A percentile compares a stretch with the other conserved stretches of the same genome.
phyloP scores from a whole-genome alignment of 2,329 filamentous ascomycete species.

The Dothidotthia symphoricarpi region DNA sequence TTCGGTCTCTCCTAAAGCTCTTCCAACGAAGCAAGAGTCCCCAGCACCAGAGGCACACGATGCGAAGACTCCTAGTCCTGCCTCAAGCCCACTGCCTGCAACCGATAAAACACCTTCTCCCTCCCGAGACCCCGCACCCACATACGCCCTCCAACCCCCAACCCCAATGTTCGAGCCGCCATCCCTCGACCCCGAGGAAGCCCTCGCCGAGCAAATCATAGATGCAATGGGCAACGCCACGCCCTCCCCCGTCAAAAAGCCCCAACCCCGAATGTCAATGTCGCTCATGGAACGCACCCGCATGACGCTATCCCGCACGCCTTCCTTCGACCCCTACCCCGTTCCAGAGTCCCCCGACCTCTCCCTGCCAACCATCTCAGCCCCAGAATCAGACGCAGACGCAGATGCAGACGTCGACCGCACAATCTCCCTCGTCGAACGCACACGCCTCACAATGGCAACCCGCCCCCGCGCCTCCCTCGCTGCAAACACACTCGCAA shows the following conservation, averaged over 20 bases:
- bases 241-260: slow-evolving; percentile 44
- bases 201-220: slow-evolving; percentile 42
- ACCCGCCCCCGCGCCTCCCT: slow-evolving; percentile 18
- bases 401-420: slow-evolving; percentile 22
- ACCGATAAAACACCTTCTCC: slow-evolving; percentile 9
- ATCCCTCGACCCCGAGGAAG: slow-evolving; percentile 25
- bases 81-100: slow-evolving; percentile 4
- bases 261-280: slow-evolving; percentile 40
- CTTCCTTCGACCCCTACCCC: slow-evolving; percentile 19
- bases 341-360: slow-evolving; percentile 25
- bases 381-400: slow-evolving; percentile 6
- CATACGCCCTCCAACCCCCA: slow-evolving; percentile 18
- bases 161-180: slow-evolving; percentile 18
- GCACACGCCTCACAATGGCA: slow-evolving; percentile 67
- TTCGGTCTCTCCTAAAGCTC: slow-evolving; percentile 1
- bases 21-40: too few species aligned
- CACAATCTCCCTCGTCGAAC: slow-evolving; percentile 59
- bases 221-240: slow-evolving; percentile 41
- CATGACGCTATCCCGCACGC: slow-evolving; percentile 45
- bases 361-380: slow-evolving; percentile 13
- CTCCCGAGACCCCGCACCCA: slow-evolving; percentile 13
- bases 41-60: too few species aligned
- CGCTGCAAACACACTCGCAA: slow-evolving; percentile 8
- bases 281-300: slow-evolving; percentile 50
- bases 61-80: background rate